Percentiles rank a stretch among this genome's conserved stretches.
These are phyloP conservation scores for Aspergillus ellipticus DNA, from an alignment of 495 filamentous ascomycete genomes.

Conservation along the genomic window DNA sequence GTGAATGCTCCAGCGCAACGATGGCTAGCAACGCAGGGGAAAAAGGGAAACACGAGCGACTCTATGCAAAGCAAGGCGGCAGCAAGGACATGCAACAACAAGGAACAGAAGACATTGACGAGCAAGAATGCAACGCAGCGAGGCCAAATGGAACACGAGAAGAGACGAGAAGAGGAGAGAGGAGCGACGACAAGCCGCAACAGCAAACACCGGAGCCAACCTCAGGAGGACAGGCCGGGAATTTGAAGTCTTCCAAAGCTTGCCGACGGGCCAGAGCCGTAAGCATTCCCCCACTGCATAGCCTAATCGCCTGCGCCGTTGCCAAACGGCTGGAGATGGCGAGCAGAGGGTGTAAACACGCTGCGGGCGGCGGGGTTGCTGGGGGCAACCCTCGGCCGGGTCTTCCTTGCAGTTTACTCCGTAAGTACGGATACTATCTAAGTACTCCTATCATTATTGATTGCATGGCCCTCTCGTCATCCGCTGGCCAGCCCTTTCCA, in stretches of 20 bases:
- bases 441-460: too few relatives aligned
- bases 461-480: too few relatives aligned
- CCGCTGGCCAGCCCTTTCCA: not conserved
- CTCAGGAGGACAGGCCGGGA: constrained; percentile 24
- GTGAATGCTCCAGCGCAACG: constrained; percentile 16
- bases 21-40: constrained; percentile 23
- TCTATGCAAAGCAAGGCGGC: constrained; percentile 18
- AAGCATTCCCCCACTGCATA: constrained; percentile 22
- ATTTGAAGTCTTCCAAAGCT: constrained; percentile 30
- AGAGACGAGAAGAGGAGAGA: constrained; percentile 4
- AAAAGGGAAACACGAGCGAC: constrained; percentile 17
- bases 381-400: constrained; percentile 34
- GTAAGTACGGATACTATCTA: too few relatives aligned
- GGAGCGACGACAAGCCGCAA: constrained; percentile 6
- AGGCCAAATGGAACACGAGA: constrained; percentile 2
- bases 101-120: constrained; percentile 21
- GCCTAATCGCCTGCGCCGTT: constrained; percentile 24
- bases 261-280: constrained; percentile 25
- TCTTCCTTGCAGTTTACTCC: too few relatives aligned
- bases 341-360: constrained; percentile 38
- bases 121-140: not conserved
- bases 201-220: constrained; percentile 11
- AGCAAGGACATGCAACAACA: constrained; percentile 11
- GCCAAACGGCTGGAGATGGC: constrained; percentile 25
- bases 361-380: constrained; percentile 34